Evolutionary conservation across 495 filamentous ascomycete species (phyloP).

Genomic region (Penicillium lagena): DNA sequence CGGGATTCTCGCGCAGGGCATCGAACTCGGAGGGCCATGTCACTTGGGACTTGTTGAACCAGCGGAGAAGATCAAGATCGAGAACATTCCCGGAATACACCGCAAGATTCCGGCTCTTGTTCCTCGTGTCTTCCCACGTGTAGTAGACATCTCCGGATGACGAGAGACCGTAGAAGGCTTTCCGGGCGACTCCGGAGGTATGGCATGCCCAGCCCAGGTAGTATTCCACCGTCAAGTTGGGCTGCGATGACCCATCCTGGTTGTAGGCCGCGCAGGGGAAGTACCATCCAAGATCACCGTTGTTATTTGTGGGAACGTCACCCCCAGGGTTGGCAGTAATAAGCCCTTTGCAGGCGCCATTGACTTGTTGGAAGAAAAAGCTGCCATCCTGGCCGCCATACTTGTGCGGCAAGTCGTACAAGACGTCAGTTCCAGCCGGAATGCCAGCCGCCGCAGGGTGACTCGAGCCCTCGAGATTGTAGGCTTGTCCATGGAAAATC

Average conservation of each 20-base stretch:
- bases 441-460: slow-evolving; percentile 82
- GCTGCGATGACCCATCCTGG: slow-evolving; percentile 79
- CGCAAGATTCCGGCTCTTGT: slow-evolving; percentile 78
- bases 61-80: slow-evolving; percentile 83
- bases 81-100: slow-evolving; percentile 92
- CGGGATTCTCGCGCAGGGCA: slow-evolving; percentile 66
- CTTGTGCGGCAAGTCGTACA: slow-evolving; percentile 75
- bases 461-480: slow-evolving; percentile 64
- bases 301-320: slow-evolving; percentile 68
- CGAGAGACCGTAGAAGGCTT: slow-evolving; percentile 63
- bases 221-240: slow-evolving; percentile 65
- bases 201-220: slow-evolving; percentile 91
- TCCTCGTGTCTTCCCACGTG: slow-evolving; percentile 92
- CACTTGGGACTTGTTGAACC: slow-evolving; percentile 88
- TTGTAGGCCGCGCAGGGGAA: slow-evolving; percentile 90
- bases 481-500: slow-evolving; percentile 92
- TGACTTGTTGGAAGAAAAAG: slow-evolving; percentile 98
- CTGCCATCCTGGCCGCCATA: slow-evolving; percentile 87
- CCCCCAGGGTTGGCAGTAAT: slow-evolving; percentile 67
- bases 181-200: slow-evolving; percentile 58
- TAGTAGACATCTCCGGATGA: slow-evolving; percentile 77
- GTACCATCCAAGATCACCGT: slow-evolving; percentile 86
- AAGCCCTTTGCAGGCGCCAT: slow-evolving; percentile 90
- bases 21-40: slow-evolving; percentile 71
- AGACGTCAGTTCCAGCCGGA: slow-evolving; percentile 57